A percentile compares a stretch with the other conserved stretches of the same genome.
These are phyloP conservation scores for Larix sibirica DNA, from an alignment of 83 land plant species.

Conservation along the genomic window DNA sequence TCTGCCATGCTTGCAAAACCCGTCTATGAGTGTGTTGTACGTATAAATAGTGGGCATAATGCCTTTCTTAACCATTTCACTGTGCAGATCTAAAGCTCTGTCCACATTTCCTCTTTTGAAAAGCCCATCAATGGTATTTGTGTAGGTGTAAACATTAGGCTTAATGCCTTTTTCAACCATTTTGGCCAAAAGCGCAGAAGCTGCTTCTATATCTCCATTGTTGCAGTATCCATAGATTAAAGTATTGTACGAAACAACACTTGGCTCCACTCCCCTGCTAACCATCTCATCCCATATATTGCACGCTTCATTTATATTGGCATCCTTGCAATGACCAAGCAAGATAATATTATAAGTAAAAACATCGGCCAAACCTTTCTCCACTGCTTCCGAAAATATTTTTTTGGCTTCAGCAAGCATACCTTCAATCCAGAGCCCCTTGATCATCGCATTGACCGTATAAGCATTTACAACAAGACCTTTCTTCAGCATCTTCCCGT, in stretches of 20 bases:
- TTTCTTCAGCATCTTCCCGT: slow-evolving; percentile 32
- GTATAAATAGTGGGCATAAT: slow-evolving; percentile 37
- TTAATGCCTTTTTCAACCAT: slow-evolving; percentile 24
- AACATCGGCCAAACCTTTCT: slow-evolving; percentile 33
- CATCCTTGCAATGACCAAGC: slow-evolving; percentile 29
- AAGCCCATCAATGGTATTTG: slow-evolving; percentile 35
- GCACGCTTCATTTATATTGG: slow-evolving; percentile 39
- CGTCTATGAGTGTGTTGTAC: slow-evolving; percentile 42
- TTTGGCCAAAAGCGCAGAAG: slow-evolving; percentile 13
- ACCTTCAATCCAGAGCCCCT: slow-evolving; percentile 17
- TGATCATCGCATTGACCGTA: slow-evolving; percentile 28
- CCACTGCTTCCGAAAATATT: slow-evolving; percentile 41
- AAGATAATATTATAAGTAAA: slow-evolving; percentile 40
- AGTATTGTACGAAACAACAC: slow-evolving; percentile 36
- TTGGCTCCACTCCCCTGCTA: slow-evolving; percentile 30
- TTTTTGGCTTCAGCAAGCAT: slow-evolving; percentile 17
- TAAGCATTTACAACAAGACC: slow-evolving; percentile 27
- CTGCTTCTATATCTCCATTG: slow-evolving; percentile 24
- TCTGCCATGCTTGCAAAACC: slow-evolving; percentile 42
- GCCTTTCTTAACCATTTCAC: slow-evolving; percentile 27
- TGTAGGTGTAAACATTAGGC: slow-evolving; percentile 34
- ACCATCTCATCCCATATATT: slow-evolving; percentile 41
- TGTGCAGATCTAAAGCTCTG: slow-evolving; percentile 23
- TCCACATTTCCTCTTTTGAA: slow-evolving; percentile 28
- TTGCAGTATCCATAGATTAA: slow-evolving; percentile 41